Percentiles rank a stretch among this genome's conserved stretches.
Conservation (phyloP, 306 rosid genomes). For the Clitoria ternatea region DNA sequence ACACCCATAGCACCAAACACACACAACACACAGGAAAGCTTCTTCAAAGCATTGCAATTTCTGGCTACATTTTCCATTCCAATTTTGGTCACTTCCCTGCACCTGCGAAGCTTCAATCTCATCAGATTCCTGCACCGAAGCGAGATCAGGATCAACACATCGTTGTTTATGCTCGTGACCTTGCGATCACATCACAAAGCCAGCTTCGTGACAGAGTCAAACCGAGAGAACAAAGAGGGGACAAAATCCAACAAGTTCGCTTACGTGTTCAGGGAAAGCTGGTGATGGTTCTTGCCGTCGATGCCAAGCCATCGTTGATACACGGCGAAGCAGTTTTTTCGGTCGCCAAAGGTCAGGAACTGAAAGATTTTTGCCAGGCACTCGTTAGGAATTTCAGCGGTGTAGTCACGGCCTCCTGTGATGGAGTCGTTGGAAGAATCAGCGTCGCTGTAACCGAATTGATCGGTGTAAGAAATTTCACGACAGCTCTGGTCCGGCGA, state of each 20-base stretch:
- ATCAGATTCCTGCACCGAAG: constrained; percentile 55
- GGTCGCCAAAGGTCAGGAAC: constrained; percentile 48
- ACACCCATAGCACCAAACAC: constrained; percentile 57
- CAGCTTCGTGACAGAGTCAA: constrained; percentile 73
- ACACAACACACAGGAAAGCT: constrained; percentile 74
- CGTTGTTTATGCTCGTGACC: constrained; percentile 56
- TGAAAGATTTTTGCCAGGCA: constrained; percentile 54
- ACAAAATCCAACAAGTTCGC: constrained; percentile 40
- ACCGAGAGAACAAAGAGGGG: constrained; percentile 55
- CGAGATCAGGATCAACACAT: constrained; percentile 63
- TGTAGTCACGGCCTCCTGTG: constrained; percentile 31
- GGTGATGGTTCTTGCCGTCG: constrained; percentile 64
- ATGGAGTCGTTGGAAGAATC: not conserved
- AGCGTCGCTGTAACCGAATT: constrained; percentile 16
- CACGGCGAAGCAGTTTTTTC: constrained; percentile 60
- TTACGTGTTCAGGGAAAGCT: constrained; percentile 52
- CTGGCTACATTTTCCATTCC: constrained; percentile 59
- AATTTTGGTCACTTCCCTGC: constrained; percentile 56
- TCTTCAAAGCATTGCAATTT: constrained; percentile 59
- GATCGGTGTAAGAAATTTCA: constrained; percentile 15
- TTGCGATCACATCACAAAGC: constrained; percentile 70
- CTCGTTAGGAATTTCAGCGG: constrained; percentile 68
- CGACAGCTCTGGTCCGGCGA: constrained; percentile 23
- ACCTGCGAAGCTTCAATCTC: constrained; percentile 74
- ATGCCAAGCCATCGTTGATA: constrained; percentile 67